Base-by-base conservation (phyloP, 768 basidiomycete species). In the Russula brevipes region DNA sequence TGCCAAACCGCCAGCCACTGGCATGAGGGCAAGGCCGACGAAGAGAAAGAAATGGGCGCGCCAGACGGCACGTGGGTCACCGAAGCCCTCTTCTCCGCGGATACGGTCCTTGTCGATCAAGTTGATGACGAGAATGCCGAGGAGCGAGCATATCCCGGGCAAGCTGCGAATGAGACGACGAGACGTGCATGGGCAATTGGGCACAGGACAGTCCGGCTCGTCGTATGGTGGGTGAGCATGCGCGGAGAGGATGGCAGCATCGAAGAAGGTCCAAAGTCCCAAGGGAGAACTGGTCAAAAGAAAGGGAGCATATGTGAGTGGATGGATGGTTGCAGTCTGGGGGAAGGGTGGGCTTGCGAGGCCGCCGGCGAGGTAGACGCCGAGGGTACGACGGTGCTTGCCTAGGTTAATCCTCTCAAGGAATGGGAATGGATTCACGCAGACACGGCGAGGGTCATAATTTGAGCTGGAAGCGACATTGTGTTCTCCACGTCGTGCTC, bases 141-240 rank as follows among this genome's bases (percentile, higher is more conserved):
- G 76, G 36, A 97, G 82, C 7, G 92, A 93, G 75, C 88, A 94
- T 69, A 98, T 85, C 24, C 95, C 96, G 0, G 96, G 94, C n/a
- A 97, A 99, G 79, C 97, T 59, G 93, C 86, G 72, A 98, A 97
- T n/a, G n/a, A n/a, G n/a, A n/a, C n/a, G n/a, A n/a, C n/a, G n/a
- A n/a, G n/a, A 99, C 91, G 70, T 93, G 93, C 12, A 89, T 85
- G 9, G 87, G n/a, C n/a, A n/a, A n/a, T n/a, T n/a, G n/a, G n/a
- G 87, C 1, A 84, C 78, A 0, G 85, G 82, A 55, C 85, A 79
- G 68, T 87, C 81, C 2, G 88, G 88, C 4, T 86, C 81, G 44
- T 84, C 87, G 66, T 83, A 83, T 3, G 91, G 89, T 1, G 90
- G 76, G 58, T 83, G 84, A 0, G 93, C 91, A 69, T 96, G 91